These are phyloP conservation scores for Huntiella bhutanensis DNA, from an alignment of 2,329 filamentous ascomycete genomes.

Conservation along the genomic window DNA sequence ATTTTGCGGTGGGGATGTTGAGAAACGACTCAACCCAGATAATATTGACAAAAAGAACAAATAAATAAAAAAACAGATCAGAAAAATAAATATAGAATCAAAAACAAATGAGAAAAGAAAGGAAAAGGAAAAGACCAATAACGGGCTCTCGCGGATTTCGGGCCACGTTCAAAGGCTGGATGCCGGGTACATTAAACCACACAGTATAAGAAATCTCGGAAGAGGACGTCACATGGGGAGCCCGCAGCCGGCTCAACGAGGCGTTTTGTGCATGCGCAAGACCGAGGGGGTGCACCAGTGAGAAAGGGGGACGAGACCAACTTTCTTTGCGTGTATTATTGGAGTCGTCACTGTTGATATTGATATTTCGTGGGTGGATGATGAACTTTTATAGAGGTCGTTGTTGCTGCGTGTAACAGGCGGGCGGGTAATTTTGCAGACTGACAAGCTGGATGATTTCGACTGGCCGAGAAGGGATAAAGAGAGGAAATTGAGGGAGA, in stretches of 20 bases:
- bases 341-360: too few species aligned
- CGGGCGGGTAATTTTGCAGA: too few species aligned
- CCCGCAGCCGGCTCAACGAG: slow-evolving; percentile 7
- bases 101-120: neutral
- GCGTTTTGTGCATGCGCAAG: slow-evolving; percentile 4
- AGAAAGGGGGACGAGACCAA: neutral
- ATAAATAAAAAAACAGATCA: neutral
- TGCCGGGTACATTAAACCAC: slow-evolving; percentile 2
- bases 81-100: neutral
- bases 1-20: neutral
- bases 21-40: neutral
- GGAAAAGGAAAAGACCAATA: slow-evolving; percentile 1
- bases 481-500: too few species aligned
- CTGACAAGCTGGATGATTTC: too few species aligned
- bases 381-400: too few species aligned
- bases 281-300: neutral
- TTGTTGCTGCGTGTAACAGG: too few species aligned
- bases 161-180: slow-evolving; percentile 3
- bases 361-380: too few species aligned
- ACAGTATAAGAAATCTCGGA: slow-evolving; percentile 1
- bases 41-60: too few species aligned
- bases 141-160: neutral
- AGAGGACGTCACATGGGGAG: slow-evolving; percentile 4
- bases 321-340: too few species aligned
- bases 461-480: too few species aligned